Conservation (phyloP, 768 basidiomycete genomes). For the Hortiboletus campestris region DNA sequence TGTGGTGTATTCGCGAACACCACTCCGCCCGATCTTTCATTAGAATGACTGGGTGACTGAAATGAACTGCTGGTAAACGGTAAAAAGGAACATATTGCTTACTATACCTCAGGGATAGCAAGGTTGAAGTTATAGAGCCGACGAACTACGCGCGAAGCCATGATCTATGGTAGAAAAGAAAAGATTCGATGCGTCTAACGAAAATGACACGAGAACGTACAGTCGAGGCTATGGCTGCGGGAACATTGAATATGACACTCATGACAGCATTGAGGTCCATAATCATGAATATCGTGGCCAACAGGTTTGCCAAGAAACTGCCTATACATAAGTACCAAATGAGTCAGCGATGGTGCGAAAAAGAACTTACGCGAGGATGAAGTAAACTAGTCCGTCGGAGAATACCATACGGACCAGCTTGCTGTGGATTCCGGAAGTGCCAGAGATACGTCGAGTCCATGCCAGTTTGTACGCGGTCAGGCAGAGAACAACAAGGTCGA, state of each 20-base stretch:
- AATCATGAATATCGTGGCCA: constrained; percentile 60
- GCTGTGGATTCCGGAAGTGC: constrained; percentile 32
- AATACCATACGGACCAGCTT: constrained; percentile 64
- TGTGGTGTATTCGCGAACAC: constrained; percentile 16
- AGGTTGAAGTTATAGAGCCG: constrained; percentile 50
- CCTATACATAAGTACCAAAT: constrained; percentile 20
- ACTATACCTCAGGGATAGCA: constrained; percentile 29
- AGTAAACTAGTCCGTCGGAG: constrained; percentile 69
- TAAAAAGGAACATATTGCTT: constrained; percentile 7
- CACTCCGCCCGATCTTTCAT: constrained; percentile 18
- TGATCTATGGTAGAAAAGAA: constrained; percentile 39
- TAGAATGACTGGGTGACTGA: constrained; percentile 15
- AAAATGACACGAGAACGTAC: constrained; percentile 29
- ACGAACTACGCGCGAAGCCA: constrained; percentile 59
- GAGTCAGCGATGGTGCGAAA: constrained; percentile 10
- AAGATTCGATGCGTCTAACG: background rate
- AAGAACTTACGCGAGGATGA: constrained; percentile 64
- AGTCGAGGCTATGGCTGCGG: constrained; percentile 55
- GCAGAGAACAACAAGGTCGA: constrained; percentile 60
- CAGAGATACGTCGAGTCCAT: constrained; percentile 20
- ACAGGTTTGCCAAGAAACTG: constrained; percentile 41
- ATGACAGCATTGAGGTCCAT: constrained; percentile 64
- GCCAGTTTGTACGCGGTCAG: constrained; percentile 61
- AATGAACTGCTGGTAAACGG: background rate
- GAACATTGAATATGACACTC: constrained; percentile 65